Conservation (phyloP, 352 stramenopile species). For the Pythium oligandrum region DNA sequence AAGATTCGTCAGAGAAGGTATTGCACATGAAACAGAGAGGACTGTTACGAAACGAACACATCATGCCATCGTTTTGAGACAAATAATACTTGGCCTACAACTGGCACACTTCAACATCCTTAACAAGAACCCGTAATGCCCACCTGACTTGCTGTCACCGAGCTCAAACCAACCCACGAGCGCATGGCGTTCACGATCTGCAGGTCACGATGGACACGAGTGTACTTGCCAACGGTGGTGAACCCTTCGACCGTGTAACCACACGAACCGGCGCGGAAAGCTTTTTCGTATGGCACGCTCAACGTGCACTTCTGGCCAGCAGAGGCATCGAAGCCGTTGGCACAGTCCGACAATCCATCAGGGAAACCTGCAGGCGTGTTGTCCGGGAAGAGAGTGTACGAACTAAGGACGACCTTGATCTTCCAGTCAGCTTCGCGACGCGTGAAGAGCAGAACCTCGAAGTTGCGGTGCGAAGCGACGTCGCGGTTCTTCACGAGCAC, state of each 20-base stretch:
- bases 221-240: constrained; percentile 47
- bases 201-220: constrained; percentile 62
- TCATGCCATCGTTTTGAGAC: too few species aligned
- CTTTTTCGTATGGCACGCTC: constrained; percentile 45
- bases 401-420: constrained; percentile 21
- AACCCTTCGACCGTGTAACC: constrained; percentile 57
- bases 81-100: too few species aligned
- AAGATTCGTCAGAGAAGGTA: too few species aligned
- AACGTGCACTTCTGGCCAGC: constrained; percentile 24
- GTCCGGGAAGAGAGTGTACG: constrained; percentile 15
- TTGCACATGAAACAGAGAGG: too few species aligned
- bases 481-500: constrained; percentile 52
- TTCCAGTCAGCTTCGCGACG: constrained; percentile 38
- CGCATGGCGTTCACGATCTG: constrained; percentile 67
- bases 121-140: constrained; percentile 25
- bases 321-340: constrained; percentile 24
- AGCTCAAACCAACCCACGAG: constrained; percentile 33
- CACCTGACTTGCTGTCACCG: constrained; percentile 25
- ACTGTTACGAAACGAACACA: too few species aligned
- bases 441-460: constrained; percentile 54
- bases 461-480: constrained; percentile 43
- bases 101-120: too few species aligned
- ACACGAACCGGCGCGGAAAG: constrained; percentile 43
- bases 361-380: constrained; percentile 32
- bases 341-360: constrained; percentile 44